These are phyloP conservation scores for Tolypocladium sp. DNA, from an alignment of 2,329 filamentous ascomycete genomes.

Conservation along the genomic window DNA sequence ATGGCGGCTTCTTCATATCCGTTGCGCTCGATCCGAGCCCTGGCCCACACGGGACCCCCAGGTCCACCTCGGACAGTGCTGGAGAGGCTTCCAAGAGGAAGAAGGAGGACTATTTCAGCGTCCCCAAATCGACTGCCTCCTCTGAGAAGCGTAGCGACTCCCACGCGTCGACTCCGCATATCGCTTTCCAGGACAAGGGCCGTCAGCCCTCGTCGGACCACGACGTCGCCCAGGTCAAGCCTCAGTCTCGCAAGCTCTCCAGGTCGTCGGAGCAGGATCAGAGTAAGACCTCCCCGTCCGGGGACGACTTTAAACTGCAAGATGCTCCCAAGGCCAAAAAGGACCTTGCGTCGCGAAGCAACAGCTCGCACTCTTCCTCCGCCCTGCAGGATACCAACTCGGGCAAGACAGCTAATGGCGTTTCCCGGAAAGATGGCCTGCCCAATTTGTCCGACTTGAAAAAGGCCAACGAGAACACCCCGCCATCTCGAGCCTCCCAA, in stretches of 20 bases:
- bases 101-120: conserved; percentile 53
- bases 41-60: conserved; percentile 43
- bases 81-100: conserved; percentile 35
- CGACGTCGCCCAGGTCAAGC: conserved; percentile 43
- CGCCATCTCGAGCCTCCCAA: conserved; percentile 43
- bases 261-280: conserved; percentile 24
- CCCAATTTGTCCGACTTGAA: conserved; percentile 15
- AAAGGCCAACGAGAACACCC: conserved; percentile 25
- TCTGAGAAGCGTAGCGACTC: conserved; percentile 39
- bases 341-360: conserved; percentile 28
- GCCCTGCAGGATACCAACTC: conserved; percentile 25
- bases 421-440: conserved; percentile 14
- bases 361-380: conserved; percentile 32
- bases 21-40: conserved; percentile 65
- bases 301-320: conserved; percentile 63
- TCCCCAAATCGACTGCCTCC: conserved; percentile 28
- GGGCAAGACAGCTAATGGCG: conserved; percentile 24
- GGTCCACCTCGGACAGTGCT: conserved; percentile 39
- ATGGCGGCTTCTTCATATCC: conserved; percentile 63
- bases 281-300: conserved; percentile 15
- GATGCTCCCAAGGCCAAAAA: conserved; percentile 65
- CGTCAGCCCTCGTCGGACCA: conserved; percentile 50
- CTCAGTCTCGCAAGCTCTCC: conserved; percentile 36
- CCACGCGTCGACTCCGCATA: conserved; percentile 66
- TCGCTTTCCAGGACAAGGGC: conserved; percentile 81